Base-by-base conservation (phyloP, 768 basidiomycete genomes). In the Clitopilus hobsonii region DNA sequence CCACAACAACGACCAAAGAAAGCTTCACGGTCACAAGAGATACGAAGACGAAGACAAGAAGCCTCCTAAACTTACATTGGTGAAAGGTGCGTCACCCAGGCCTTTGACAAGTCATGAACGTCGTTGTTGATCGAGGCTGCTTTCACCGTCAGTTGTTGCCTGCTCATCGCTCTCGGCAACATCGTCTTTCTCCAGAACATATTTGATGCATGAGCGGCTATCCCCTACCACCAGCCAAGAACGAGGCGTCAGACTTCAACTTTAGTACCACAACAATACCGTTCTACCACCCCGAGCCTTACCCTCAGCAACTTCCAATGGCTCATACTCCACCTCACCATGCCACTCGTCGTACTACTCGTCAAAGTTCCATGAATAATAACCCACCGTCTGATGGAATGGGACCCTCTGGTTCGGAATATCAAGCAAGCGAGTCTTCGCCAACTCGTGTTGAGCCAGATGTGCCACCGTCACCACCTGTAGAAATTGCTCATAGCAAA, bases 391-490 rank as follows among this genome's bases (percentile, higher is more conserved):
- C 73, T 13, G 66, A 65, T 22, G 65, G 70, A 38, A 54, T 54
- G 1, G 71, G 67, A 0, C 67, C 71, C 18, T 79, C 77, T 49
- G 78, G 77, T 18, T 80, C 79, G 3, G 78, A 79, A 62, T 82
- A 81, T 61, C 71, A 75, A 54, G 74, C 70, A 54, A 78, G 77
- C 53, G 79, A 79, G 50, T 74, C 74, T 59, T 77, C 75, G 2
- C 67, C 49, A 72, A 41, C 61, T 63, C 52, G 67, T 65, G 59
- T 64, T 23, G 63, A 62, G 16, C 58, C 54, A 10, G 67, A 68
- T 20, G 69, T 70, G 10, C 70, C 76, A 10, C 67, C 70, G 7
- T 73, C 76, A 28, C 61, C 65, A 50, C 62, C 62, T 3, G 52
- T 67, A 8, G 61, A 67, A 58, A 64, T 65, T 50, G 60, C 58